Evolutionary conservation across 2,329 filamentous ascomycete genomes (phyloP), one percentile per base, ranked within the genome.

Genomic region (Ascochyta koolunga): DNA sequence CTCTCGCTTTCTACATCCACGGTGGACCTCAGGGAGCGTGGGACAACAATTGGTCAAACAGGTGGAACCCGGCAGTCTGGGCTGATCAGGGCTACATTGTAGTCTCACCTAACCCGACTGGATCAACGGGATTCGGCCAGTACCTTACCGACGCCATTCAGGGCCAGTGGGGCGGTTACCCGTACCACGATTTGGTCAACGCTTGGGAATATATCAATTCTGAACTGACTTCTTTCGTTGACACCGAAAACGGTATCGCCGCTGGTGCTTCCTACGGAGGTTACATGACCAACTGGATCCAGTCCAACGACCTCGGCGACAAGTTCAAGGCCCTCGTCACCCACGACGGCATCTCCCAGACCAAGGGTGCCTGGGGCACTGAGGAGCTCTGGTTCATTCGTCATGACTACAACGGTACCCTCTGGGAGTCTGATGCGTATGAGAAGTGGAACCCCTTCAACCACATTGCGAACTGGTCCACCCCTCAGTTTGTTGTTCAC

Each of bases 401-500:
- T 54, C 80, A 77, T 59, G 80, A 77, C 54, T 70, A 72, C 60
- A 68, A 70, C 43, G 75, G 74, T 54, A 69, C 61, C 43, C 61
- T 70, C 48, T 73, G 66, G 65, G 64, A 71, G 18, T 51, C 60
- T 38, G 47, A 61, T 25, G 75, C 78, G 11, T 87, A 84, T 79
- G 73, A 77, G 35, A 71, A 78, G 52, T 87, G 82, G 80, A 84
- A 87, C 65, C 85, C 85, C 0, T 77, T 79, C 32, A 76, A 79
- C 22, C 80, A 83, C 65, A 79, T 83, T 1, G 77, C 81, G 33
- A 83, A 93, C 68, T 97, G 91, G 90, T 80, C 84, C 2, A 97
- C 93, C 0, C 95, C 95, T 0, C 88, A 95, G 75, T 82, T 99
- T 60, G 86, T 96, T 57, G 89, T 98, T 50, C 93, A 98, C 77